These are phyloP conservation scores for Aurinia saxatilis DNA, from an alignment of 345 rosid genomes.

Conservation along the genomic window DNA sequence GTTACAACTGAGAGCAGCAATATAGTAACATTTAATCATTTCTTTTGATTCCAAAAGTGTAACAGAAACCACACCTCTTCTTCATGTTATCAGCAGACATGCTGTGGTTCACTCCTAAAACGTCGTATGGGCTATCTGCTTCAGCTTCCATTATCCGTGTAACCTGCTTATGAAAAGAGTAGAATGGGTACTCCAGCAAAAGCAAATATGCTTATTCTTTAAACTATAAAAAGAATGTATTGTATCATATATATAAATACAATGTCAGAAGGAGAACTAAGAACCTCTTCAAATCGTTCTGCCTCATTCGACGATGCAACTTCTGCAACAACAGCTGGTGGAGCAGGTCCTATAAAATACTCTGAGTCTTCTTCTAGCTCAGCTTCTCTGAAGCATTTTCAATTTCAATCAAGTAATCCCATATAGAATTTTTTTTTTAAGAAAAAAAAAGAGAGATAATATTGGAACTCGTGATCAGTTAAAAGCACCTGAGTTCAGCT, in stretches of 20 bases:
- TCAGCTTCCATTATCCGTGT: constrained; percentile 80
- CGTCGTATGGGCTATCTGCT: constrained; percentile 61
- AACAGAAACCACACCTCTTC: constrained; percentile 56
- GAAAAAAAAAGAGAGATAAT: not conserved
- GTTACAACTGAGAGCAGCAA: not conserved
- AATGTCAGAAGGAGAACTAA: constrained; percentile 7
- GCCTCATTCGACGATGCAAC: constrained; percentile 88
- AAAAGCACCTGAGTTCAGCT: constrained; percentile 63
- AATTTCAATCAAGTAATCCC: not conserved
- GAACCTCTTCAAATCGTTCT: constrained; percentile 92
- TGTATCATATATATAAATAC: too few relatives aligned
- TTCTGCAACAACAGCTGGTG: constrained; percentile 87
- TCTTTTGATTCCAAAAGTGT: not conserved
- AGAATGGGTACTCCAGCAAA: constrained; percentile 3
- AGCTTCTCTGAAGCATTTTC: constrained; percentile 48
- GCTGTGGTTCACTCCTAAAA: constrained; percentile 66
- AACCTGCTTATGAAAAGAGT: constrained; percentile 40
- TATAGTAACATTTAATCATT: not conserved
- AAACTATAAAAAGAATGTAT: not conserved
- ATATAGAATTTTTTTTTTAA: too few relatives aligned
- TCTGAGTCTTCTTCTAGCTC: constrained; percentile 80
- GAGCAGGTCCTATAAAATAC: constrained; percentile 81
- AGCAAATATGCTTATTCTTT: not conserved
- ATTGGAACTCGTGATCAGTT: not conserved
- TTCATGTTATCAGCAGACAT: constrained; percentile 70